phyloP scores from a whole-genome alignment of 805 yeast species.

The Lipomyces yamanashiensis region DNA sequence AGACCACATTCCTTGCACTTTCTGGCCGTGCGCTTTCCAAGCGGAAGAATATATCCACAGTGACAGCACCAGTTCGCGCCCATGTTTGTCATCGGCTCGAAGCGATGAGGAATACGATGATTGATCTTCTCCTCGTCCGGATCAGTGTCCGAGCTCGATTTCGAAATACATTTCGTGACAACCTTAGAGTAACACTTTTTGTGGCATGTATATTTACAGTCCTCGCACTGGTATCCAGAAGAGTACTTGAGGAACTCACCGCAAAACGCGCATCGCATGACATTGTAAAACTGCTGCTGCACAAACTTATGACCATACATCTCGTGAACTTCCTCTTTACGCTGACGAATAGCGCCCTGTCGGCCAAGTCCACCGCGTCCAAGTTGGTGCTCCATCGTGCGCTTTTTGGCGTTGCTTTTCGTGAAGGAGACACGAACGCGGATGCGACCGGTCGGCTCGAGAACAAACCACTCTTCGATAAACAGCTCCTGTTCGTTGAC shows the following conservation, averaged over 20 bases:
- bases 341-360: slow-evolving; percentile 96
- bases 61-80: slow-evolving; percentile 99
- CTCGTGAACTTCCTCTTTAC: slow-evolving; percentile 71
- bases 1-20: slow-evolving; percentile 76
- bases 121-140: slow-evolving; percentile 81
- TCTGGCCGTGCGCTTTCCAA: slow-evolving; percentile 91
- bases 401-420: slow-evolving; percentile 60
- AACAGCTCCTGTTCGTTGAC: slow-evolving; percentile 39
- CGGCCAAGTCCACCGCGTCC: slow-evolving; percentile 73
- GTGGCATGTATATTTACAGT: slow-evolving; percentile 77
- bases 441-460: slow-evolving; percentile 95
- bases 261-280: slow-evolving; percentile 97
- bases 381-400: slow-evolving; percentile 48
- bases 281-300: slow-evolving; percentile 90
- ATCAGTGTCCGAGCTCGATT: slow-evolving; percentile 65
- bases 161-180: slow-evolving; percentile 80
- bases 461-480: slow-evolving; percentile 81
- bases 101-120: slow-evolving; percentile 96
- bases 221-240: slow-evolving; percentile 79
- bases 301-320: slow-evolving; percentile 94
- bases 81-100: slow-evolving; percentile 87
- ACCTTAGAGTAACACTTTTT: slow-evolving; percentile 78
- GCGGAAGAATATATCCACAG: slow-evolving; percentile 94
- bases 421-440: slow-evolving; percentile 77
- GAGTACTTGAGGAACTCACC: slow-evolving; percentile 88